Evolutionary conservation across 2,329 filamentous ascomycete genomes (phyloP).

Genomic region (Fusarium nygamai): DNA sequence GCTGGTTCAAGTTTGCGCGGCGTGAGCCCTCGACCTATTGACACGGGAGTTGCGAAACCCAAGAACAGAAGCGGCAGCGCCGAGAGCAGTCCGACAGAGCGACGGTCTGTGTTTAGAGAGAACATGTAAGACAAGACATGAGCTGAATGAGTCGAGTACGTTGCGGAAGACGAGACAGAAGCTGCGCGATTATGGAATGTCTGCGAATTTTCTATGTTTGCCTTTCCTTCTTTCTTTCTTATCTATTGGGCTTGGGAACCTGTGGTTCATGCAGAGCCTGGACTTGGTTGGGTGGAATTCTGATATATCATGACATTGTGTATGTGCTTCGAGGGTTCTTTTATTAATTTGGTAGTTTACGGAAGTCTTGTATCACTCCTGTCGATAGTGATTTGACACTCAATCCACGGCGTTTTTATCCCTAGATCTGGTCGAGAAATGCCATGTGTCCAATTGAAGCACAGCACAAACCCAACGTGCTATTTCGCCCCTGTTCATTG

Average conservation of each 20-base stretch:
- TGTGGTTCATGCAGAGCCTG: constrained; percentile 9
- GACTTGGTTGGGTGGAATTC: constrained; percentile 31
- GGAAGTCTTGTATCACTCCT: constrained; percentile 14
- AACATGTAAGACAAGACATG: constrained; percentile 60
- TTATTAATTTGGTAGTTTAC: constrained; percentile 18
- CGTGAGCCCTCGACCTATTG: constrained; percentile 80
- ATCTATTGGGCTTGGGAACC: neutral
- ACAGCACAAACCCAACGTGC: neutral
- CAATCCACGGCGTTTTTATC: constrained; percentile 31
- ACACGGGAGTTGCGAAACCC: constrained; percentile 53
- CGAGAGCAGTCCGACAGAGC: constrained; percentile 70
- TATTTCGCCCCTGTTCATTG: neutral
- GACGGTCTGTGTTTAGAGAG: constrained; percentile 76
- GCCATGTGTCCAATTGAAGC: constrained; percentile 2
- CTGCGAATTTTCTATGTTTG: neutral
- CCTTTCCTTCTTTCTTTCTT: neutral
- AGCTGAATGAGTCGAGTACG: neutral
- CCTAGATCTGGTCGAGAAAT: neutral
- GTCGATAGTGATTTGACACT: constrained; percentile 10
- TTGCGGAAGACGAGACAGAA: constrained; percentile 1
- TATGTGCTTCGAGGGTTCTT: constrained; percentile 6
- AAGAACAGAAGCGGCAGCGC: constrained; percentile 47
- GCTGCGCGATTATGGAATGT: constrained; percentile 13
- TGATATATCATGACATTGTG: constrained; percentile 34
- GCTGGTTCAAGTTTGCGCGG: constrained; percentile 73